Evolutionary conservation across 768 basidiomycete genomes (phyloP), one percentile per base, ranked within the genome.

Genomic region (Trametes coccinea): DNA sequence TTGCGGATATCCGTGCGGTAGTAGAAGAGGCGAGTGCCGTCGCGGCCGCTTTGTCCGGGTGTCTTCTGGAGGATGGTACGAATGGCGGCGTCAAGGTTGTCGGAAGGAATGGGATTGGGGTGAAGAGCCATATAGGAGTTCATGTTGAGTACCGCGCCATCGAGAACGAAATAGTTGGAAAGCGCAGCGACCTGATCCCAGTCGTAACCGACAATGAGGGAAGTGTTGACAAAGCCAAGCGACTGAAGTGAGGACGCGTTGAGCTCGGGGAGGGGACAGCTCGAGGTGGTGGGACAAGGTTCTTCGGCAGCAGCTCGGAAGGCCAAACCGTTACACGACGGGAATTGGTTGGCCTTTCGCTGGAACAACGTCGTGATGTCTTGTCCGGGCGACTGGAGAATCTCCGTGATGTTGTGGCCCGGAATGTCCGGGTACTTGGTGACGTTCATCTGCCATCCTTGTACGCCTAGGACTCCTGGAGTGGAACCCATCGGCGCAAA

Each of bases 91-190:
- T 99, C 97, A 64, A 98, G 87, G 37, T 78, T 77, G 73, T 99
- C 97, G 54, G 80, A 78, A 6, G 85, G 69, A 53, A 95, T 80
- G 10, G 90, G 70, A 31, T 67, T 82, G 22, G 87, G 85, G 67
- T 97, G 90, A 17, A 87, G 81, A 27, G 76, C 73, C 56, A 97
- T 79, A 78, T 99, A 99, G 5, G 94, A 88, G 55, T 81, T 81
- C 78, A 99, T 84, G 76, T 99, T 97, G 72, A 98, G 86, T 48
- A 99, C 97, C 41, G 88, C 84, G 34, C 97, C 97, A 67, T 98
- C 95, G 56, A 98, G 74, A 37, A 98, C 95, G 67, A 98, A 76
- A 77, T 90, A 95, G 69, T 88, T 84, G 40, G 78, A 62, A 17
- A 92, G 77, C n/a, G 66, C 71, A 1, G 88, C 81, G 29, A 98